Base-by-base conservation (phyloP, 2,329 filamentous ascomycete species). In the Colletotrichum sp. region DNA sequence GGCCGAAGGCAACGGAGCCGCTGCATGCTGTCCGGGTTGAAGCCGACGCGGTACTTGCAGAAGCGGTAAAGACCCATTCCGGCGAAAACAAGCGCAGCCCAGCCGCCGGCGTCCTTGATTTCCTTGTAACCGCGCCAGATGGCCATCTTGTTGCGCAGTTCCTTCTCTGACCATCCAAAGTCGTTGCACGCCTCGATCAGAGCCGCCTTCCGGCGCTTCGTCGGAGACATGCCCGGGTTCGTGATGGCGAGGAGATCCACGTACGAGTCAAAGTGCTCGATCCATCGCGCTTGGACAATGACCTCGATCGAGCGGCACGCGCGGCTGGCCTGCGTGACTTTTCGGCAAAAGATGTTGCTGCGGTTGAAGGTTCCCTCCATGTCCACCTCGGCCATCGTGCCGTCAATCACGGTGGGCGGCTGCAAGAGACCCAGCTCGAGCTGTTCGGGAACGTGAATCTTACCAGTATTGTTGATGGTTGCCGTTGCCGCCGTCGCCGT, bases 61-160 rank as follows among this genome's bases (percentile, higher is more conserved):
- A 91, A 90, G 9, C 90, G 86, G 80, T 91, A 91, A 16, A 92
- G 86, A 3, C 90, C 90, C 82, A 89, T 89, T 39, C 90, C 89
- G 6, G 90, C 87, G 77, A 92, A 91, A 3, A 91, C 87, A 5
- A 92, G 84, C 13, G 88, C 85, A 3, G 86, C 87, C 89, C 89
- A 91, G 5, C 90, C 90, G 5, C 88, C 90, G 22, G 87, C 85
- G 67, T 90, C 87, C 81, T 90, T 89, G 78, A 92, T 91, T 79
- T 91, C 89, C 77, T 90, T 87, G 80, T 91, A 92, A 13, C 90
- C 90, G 68, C 89, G 86, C 90, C 90, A 91, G 72, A 91, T 79
- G 13, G 82, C 81, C 82, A 83, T 83, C 75, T 82, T 84, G 77
- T 91, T 91, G 15, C 90, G 86, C 22, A 91, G 80, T 75, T 91